These are phyloP conservation scores for Collybia nuda DNA, from an alignment of 768 basidiomycete species.

Conservation along the genomic window DNA sequence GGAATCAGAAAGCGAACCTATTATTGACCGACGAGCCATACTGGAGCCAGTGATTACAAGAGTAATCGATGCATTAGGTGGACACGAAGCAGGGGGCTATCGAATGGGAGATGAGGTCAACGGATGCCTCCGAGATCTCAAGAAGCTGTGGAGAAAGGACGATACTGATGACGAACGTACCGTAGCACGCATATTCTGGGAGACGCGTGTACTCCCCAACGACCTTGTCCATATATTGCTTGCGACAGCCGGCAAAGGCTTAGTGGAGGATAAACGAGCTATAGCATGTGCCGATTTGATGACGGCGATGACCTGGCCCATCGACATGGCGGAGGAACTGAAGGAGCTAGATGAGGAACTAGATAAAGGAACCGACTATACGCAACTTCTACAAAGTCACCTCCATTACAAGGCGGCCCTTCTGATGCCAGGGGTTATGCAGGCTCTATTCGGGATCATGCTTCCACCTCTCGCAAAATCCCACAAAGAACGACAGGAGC, in stretches of 20 bases:
- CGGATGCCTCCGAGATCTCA: constrained; percentile 90
- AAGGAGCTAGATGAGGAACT: constrained; percentile 86
- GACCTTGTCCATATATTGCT: constrained; percentile 87
- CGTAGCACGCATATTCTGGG: constrained; percentile 90
- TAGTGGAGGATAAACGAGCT: constrained; percentile 80
- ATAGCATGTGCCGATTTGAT: constrained; percentile 86
- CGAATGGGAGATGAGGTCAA: constrained; percentile 78
- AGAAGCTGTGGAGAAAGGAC: constrained; percentile 94
- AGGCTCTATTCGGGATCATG: constrained; percentile 71
- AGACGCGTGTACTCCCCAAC: constrained; percentile 80
- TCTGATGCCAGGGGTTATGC: constrained; percentile 65
- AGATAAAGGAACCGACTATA: constrained; percentile 86
- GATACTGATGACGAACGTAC: constrained; percentile 97
- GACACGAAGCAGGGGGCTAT: constrained; percentile 65
- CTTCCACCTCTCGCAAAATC: constrained; percentile 77
- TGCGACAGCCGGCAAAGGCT: constrained; percentile 74
- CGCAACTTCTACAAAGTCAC: constrained; percentile 78
- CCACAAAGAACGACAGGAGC: constrained; percentile 65
- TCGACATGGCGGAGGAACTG: constrained; percentile 92
- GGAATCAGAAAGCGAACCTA: constrained; percentile 23
- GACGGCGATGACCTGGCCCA: constrained; percentile 99
- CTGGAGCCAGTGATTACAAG: constrained; percentile 68
- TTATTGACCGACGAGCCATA: constrained; percentile 46
- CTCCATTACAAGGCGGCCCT: constrained; percentile 86
- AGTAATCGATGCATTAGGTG: constrained; percentile 82